phyloP scores from a whole-genome alignment of 1,284 basidiomycete genomes.

The Leccinum subrobustum region DNA sequence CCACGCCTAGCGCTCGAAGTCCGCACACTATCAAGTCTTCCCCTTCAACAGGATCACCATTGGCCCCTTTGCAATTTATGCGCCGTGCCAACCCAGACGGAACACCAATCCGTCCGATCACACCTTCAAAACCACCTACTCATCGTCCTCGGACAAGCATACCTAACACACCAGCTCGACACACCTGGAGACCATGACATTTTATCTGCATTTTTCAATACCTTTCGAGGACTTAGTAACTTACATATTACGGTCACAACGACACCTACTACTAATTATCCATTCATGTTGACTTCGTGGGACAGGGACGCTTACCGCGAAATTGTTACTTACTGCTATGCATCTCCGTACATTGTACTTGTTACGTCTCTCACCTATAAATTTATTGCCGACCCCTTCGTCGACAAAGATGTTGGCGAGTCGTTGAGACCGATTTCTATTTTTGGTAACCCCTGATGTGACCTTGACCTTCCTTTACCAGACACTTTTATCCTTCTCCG shows the following conservation, averaged over 20 bases:
- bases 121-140: conserved; percentile 41
- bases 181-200: conserved; percentile 36
- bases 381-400: conserved; percentile 6
- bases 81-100: conserved; percentile 48
- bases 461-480: not conserved
- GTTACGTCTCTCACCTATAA: conserved; percentile 17
- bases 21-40: conserved; percentile 44
- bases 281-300: conserved; percentile 31
- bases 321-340: conserved; percentile 22
- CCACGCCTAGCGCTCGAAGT: conserved; percentile 46
- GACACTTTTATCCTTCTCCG: not conserved
- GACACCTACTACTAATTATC: conserved; percentile 30
- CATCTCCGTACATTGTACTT: conserved; percentile 30
- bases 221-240: conserved; percentile 16
- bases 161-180: conserved; percentile 35
- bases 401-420: not conserved
- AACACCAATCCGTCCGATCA: conserved; percentile 39
- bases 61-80: conserved; percentile 57
- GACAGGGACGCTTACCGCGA: conserved; percentile 28
- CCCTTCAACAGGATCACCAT: conserved; percentile 49
- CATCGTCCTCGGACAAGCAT: conserved; percentile 35
- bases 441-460: conserved; percentile 8
- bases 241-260: conserved; percentile 15
- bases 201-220: conserved; percentile 15
- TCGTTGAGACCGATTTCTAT: conserved; percentile 5